phyloP scores from a whole-genome alignment of 1,139 yeast genomes.

The Zygosaccharomyces pseudobailii region DNA sequence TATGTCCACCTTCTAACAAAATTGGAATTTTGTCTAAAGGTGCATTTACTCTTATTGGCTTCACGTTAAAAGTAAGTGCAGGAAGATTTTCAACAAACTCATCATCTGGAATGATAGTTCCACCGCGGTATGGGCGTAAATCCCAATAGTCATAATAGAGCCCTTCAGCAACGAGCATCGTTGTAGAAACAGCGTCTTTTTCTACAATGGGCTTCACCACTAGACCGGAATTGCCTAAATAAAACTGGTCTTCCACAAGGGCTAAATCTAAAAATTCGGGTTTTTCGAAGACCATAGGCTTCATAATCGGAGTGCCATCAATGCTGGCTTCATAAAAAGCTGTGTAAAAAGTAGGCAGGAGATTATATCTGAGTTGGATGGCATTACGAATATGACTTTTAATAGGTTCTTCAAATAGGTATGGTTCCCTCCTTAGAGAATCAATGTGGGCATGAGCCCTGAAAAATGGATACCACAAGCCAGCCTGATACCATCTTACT shows the following conservation, averaged over 20 bases:
- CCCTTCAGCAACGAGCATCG: slow-evolving; percentile 61
- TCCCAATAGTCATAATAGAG: slow-evolving; percentile 55
- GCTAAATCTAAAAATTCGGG: slow-evolving; percentile 48
- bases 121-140: slow-evolving; percentile 31
- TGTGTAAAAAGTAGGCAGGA: slow-evolving; percentile 78
- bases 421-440: slow-evolving; percentile 88
- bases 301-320: slow-evolving; percentile 65
- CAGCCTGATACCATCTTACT: slow-evolving; percentile 93
- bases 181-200: slow-evolving; percentile 43
- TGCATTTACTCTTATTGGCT: slow-evolving; percentile 37
- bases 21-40: slow-evolving; percentile 66
- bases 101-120: neutral
- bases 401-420: slow-evolving; percentile 73
- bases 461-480: slow-evolving; percentile 93
- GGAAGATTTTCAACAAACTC: slow-evolving; percentile 15
- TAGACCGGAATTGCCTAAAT: slow-evolving; percentile 66
- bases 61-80: slow-evolving; percentile 37
- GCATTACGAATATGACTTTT: slow-evolving; percentile 67
- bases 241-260: slow-evolving; percentile 78
- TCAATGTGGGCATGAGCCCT: slow-evolving; percentile 97
- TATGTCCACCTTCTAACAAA: slow-evolving; percentile 70
- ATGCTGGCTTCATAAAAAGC: slow-evolving; percentile 63
- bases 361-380: slow-evolving; percentile 62
- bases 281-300: slow-evolving; percentile 66
- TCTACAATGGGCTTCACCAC: slow-evolving; percentile 78